Percentiles rank a stretch among this genome's conserved stretches.
Evolutionary conservation across 2,329 filamentous ascomycete species (phyloP).

Genomic region (Colletotrichum musae): DNA sequence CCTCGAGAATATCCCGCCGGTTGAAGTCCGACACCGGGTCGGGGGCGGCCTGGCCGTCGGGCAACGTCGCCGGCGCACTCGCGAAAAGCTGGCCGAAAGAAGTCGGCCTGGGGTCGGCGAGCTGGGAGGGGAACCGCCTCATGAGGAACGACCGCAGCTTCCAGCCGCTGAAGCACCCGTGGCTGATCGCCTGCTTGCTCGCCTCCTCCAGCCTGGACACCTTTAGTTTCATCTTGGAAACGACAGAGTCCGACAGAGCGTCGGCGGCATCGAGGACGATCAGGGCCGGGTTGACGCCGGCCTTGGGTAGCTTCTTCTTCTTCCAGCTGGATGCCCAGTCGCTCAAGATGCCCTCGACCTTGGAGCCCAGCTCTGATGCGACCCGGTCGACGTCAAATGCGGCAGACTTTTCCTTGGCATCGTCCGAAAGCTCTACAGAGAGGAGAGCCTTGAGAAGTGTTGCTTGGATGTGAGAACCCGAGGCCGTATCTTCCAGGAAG

Average conservation of each 20-base stretch:
- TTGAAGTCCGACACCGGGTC: constrained; percentile 34
- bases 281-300: constrained; percentile 22
- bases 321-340: constrained; percentile 32
- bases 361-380: constrained; percentile 6
- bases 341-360: constrained; percentile 26
- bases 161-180: constrained; percentile 60
- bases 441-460: constrained; percentile 54
- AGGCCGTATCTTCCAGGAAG: constrained; percentile 42
- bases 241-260: constrained; percentile 47
- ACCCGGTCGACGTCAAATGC: constrained; percentile 13
- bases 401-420: constrained; percentile 36
- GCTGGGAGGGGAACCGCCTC: constrained; percentile 51
- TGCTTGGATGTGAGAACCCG: constrained; percentile 47
- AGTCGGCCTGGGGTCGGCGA: constrained; percentile 52
- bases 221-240: constrained; percentile 51
- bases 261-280: constrained; percentile 45
- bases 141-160: constrained; percentile 61
- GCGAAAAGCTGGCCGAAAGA: constrained; percentile 47
- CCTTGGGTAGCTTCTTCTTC: constrained; percentile 29
- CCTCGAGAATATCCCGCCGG: constrained; percentile 46
- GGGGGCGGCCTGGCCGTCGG: constrained; percentile 13
- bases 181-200: constrained; percentile 51
- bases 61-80: constrained; percentile 3
- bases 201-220: constrained; percentile 53
- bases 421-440: constrained; percentile 47